Percentiles rank a stretch among this genome's conserved stretches.
Evolutionary conservation across 2,329 filamentous ascomycete genomes (phyloP).

Genomic region (Claviceps africana): DNA sequence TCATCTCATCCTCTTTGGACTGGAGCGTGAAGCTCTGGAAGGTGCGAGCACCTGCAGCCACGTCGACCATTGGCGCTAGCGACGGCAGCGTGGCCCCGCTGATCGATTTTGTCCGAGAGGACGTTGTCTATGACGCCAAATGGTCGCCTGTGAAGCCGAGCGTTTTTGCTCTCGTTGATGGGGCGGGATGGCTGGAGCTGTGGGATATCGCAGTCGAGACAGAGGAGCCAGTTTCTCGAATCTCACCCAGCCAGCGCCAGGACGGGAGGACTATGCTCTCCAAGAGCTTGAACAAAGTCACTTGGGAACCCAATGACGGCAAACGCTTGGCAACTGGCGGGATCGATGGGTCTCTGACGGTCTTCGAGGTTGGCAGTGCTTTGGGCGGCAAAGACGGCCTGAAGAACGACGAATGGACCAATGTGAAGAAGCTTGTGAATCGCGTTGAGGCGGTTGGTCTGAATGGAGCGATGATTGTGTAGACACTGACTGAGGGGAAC

Average conservation of each 20-base stretch:
- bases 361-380: constrained; percentile 81
- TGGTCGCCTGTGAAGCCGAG: constrained; percentile 93
- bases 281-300: constrained; percentile 82
- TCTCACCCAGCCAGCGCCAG: constrained; percentile 54
- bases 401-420: constrained; percentile 81
- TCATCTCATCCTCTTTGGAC: constrained; percentile 83
- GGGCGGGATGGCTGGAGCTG: constrained; percentile 78
- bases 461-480: constrained; percentile 27
- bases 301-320: constrained; percentile 86
- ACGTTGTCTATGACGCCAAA: constrained; percentile 88
- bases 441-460: constrained; percentile 52
- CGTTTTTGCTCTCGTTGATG: constrained; percentile 89
- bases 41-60: constrained; percentile 66
- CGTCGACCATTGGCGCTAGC: constrained; percentile 41
- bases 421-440: constrained; percentile 77
- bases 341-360: constrained; percentile 75
- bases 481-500: not conserved
- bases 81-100: constrained; percentile 54
- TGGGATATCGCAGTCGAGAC: constrained; percentile 91
- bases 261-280: constrained; percentile 56
- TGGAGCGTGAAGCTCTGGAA: constrained; percentile 98
- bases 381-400: constrained; percentile 73
- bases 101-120: constrained; percentile 83
- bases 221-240: constrained; percentile 77
- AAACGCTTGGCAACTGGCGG: constrained; percentile 79